Conservation (phyloP, 495 filamentous ascomycete genomes). For the Xylaria curta region DNA sequence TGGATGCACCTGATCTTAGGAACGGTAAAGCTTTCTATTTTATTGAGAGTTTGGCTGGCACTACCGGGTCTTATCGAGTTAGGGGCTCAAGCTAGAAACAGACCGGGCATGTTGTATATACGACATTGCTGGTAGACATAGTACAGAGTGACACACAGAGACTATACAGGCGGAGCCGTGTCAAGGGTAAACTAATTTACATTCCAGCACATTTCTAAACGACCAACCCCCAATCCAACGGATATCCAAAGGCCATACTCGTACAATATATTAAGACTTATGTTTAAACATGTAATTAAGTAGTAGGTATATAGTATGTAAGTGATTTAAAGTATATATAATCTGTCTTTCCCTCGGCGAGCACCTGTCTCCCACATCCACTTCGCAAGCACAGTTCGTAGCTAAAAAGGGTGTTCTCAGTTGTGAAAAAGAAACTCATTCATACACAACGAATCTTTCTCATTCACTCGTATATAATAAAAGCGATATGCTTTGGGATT, state of each 20-base stretch:
- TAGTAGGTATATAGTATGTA: neutral
- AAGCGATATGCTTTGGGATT: neutral
- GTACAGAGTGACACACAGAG: too few relatives aligned
- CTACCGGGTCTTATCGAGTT: too few relatives aligned
- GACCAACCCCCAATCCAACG: neutral
- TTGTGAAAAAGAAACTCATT: neutral
- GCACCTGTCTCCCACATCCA: conserved; percentile 2
- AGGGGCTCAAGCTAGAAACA: too few relatives aligned
- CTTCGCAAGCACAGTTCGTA: neutral
- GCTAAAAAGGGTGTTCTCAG: conserved; percentile 12
- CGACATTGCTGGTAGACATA: too few relatives aligned
- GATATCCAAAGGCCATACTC: neutral
- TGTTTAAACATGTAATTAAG: conserved; percentile 3
- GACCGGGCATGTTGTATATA: too few relatives aligned
- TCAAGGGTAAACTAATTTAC: too few relatives aligned
- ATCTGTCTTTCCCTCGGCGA: neutral
- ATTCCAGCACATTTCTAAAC: neutral
- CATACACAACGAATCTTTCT: conserved; percentile 15
- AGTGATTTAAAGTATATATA: neutral
- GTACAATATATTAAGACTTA: conserved; percentile 17
- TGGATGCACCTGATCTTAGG: too few relatives aligned
- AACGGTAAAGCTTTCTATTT: too few relatives aligned
- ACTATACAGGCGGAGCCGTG: too few relatives aligned
- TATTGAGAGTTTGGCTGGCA: too few relatives aligned
- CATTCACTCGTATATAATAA: conserved; percentile 21